phyloP scores from a whole-genome alignment of 2,329 filamentous ascomycete species.

The Exophiala sideris region DNA sequence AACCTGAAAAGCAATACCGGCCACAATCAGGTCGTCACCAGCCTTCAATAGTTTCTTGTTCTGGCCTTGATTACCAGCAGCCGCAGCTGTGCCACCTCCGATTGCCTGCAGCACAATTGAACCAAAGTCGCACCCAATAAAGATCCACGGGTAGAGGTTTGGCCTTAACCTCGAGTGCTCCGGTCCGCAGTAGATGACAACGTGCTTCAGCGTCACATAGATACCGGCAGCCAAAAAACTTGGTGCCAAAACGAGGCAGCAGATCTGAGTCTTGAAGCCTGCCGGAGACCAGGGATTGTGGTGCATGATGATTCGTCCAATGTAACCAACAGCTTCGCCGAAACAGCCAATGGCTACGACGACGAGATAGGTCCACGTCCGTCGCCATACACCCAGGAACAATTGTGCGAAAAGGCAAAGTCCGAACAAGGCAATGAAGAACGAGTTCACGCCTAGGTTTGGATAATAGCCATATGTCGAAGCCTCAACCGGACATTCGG shows the following conservation, averaged over 20 bases:
- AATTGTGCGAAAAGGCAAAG: slow-evolving; percentile 49
- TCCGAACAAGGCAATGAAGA: slow-evolving; percentile 54
- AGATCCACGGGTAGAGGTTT: slow-evolving; percentile 56
- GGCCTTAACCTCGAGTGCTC: slow-evolving; percentile 49
- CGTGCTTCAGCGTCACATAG: slow-evolving; percentile 56
- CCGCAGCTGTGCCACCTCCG: slow-evolving; percentile 56
- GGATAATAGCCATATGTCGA: slow-evolving; percentile 56
- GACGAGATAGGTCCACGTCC: slow-evolving; percentile 55
- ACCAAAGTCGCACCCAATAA: slow-evolving; percentile 57
- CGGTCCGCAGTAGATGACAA: slow-evolving; percentile 54
- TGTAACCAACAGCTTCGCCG: slow-evolving; percentile 56
- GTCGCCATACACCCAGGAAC: slow-evolving; percentile 47
- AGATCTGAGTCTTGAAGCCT: slow-evolving; percentile 47
- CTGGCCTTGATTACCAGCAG: slow-evolving; percentile 35
- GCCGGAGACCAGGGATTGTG: slow-evolving; percentile 55
- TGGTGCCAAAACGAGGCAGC: slow-evolving; percentile 55
- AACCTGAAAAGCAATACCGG: slow-evolving; percentile 58
- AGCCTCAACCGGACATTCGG: slow-evolving; percentile 43
- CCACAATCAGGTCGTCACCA: slow-evolving; percentile 57
- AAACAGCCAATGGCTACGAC: slow-evolving; percentile 46
- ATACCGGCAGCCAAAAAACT: slow-evolving; percentile 56
- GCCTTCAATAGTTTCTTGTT: slow-evolving; percentile 37
- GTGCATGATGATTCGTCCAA: slow-evolving; percentile 53
- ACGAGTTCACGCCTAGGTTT: slow-evolving; percentile 49
- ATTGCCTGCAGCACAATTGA: slow-evolving; percentile 57